Evolutionary conservation across 495 filamentous ascomycete species (phyloP), one percentile per base, ranked within the genome.

Genomic region (Margaritispora aquatica): DNA sequence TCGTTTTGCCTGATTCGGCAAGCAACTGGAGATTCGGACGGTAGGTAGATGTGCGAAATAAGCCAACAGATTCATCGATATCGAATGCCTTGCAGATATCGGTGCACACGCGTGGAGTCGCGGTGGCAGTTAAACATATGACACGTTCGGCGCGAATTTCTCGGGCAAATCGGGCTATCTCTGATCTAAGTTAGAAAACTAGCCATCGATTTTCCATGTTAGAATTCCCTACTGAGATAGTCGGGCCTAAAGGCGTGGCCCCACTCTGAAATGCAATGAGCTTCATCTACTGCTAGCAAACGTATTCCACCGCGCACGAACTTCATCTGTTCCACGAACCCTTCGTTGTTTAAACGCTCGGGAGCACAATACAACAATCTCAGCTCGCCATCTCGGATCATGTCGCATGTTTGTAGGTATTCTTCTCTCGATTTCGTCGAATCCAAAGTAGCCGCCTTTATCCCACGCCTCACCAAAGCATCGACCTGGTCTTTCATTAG

Each of bases 211-310:
- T 10, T 21, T 13, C 7, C 7, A 10, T 13, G 51, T 20, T 7
- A 8, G 3, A 7, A n/a, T 13, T 34, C 29, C 13, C 29, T 59
- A 68, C 69, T 84, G 24, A 84, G 74, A 67, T 84, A 84, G 59
- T 84, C 80, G 0, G 80, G 81, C 13, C 81, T 68, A 58, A 84
- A 84, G 8, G 79, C 75, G 55, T 83, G 81, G 0, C 81, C 81
- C 81, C 81, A 84, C 67, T 84, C 78, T 9, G 80, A 84, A 15
- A 84, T 78, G 57, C 81, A 84, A 68, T 83, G 81, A 8, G 81
- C 81, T 58, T 84, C 80, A 60, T 84, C 82, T 24, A 84, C 74
- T 5, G 82, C 82, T 20, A 85, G 63, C 13, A 85, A 66, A 7
- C 83, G 76, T 21, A 85, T 70, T 2, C 80, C 76, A n/a, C 75